phyloP scores from a whole-genome alignment of 2,329 filamentous ascomycete species.

The Elsinoe australis region DNA sequence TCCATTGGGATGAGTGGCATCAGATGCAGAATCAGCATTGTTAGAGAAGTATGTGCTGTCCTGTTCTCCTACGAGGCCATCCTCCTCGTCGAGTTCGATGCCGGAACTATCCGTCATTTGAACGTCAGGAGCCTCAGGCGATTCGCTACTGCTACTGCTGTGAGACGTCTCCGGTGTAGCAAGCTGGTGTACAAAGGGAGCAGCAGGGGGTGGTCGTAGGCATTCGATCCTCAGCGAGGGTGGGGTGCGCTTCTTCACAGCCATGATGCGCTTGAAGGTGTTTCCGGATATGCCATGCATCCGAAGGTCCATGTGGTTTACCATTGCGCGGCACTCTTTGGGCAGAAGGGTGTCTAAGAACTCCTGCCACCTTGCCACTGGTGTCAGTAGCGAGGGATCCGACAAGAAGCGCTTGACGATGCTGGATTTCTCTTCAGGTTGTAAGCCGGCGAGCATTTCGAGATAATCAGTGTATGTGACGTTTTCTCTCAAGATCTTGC shows the following conservation, averaged over 20 bases:
- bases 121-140: no score
- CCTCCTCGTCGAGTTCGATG: no score
- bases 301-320: neutral
- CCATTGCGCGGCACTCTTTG: neutral
- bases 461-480: conserved; percentile 15
- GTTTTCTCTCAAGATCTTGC: neutral
- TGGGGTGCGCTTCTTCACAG: no score
- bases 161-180: no score
- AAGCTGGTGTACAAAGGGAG: no score
- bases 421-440: conserved; percentile 7
- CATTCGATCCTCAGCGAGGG: no score
- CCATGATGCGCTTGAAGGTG: neutral
- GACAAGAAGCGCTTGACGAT: neutral
- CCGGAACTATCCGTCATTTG: no score
- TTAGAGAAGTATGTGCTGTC: neutral
- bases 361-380: neutral
- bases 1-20: no score
- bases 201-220: no score
- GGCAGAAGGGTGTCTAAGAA: neutral
- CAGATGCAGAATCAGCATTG: neutral
- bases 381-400: neutral
- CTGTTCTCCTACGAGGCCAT: neutral
- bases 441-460: conserved; percentile 16
- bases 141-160: no score
- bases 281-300: neutral